phyloP scores from a whole-genome alignment of 257 asterid genomes.

The Solanum gandarillasii region DNA sequence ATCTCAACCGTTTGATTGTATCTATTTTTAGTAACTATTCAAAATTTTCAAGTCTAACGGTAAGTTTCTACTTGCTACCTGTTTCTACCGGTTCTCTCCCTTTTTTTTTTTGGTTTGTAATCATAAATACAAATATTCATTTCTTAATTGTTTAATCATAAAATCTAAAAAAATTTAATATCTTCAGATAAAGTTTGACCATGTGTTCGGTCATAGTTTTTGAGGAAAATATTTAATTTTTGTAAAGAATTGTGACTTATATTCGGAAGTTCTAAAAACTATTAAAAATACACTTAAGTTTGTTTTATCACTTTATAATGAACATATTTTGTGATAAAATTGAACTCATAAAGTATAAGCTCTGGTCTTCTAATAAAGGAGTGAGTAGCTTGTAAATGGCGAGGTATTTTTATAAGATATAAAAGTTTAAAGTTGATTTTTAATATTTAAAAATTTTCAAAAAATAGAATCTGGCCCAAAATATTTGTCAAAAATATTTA shows the following conservation, averaged over 20 bases:
- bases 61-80: background rate
- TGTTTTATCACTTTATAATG: too few relatives aligned
- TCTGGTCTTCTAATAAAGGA: fast-evolving
- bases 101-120: background rate
- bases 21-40: background rate
- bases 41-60: background rate
- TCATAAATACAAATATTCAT: background rate
- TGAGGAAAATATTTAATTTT: background rate
- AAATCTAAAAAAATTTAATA: too few relatives aligned
- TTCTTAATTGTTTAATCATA: background rate
- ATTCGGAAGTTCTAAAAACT: background rate
- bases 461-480: too few relatives aligned
- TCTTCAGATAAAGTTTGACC: background rate
- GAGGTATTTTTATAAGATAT: too few relatives aligned
- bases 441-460: too few relatives aligned
- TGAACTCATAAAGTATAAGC: background rate
- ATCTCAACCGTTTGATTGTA: background rate
- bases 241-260: too few relatives aligned
- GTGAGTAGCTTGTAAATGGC: background rate
- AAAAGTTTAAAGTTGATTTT: background rate
- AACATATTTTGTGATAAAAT: too few relatives aligned
- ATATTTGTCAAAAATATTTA: too few relatives aligned
- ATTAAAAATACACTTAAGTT: background rate
- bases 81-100: background rate
- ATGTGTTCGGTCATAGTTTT: background rate